Conservation (phyloP, 345 rosid genomes). For the Eucalyptus sp. region DNA sequence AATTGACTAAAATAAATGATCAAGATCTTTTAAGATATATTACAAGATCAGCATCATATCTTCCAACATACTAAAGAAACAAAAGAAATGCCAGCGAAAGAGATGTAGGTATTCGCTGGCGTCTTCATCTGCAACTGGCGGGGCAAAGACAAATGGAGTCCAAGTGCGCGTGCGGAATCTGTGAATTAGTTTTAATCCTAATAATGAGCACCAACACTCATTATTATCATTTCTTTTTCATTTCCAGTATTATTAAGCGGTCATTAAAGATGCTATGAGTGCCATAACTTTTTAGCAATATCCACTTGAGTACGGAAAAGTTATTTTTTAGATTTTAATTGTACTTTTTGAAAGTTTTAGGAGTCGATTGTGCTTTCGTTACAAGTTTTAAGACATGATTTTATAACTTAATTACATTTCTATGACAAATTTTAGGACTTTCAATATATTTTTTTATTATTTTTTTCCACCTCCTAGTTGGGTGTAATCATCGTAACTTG, state of each 20-base stretch:
- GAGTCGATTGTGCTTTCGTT: fast-evolving
- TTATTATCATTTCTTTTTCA: background rate
- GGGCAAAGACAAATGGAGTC: background rate
- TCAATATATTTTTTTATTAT: fast-evolving
- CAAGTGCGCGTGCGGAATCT: background rate
- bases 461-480: background rate
- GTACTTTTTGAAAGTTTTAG: fast-evolving
- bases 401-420: fast-evolving
- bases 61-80: background rate
- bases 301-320: background rate
- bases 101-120: background rate
- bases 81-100: background rate
- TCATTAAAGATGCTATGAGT: background rate
- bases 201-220: background rate
- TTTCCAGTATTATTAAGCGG: background rate
- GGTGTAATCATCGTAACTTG: background rate
- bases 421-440: fast-evolving
- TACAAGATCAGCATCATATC: no score
- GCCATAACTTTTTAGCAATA: fast-evolving
- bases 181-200: background rate
- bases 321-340: no score
- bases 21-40: no score
- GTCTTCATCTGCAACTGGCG: background rate
- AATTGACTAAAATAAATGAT: no score
- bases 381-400: no score